phyloP scores from a whole-genome alignment of 2,329 filamentous ascomycete genomes.

The Penicillium sp. region DNA sequence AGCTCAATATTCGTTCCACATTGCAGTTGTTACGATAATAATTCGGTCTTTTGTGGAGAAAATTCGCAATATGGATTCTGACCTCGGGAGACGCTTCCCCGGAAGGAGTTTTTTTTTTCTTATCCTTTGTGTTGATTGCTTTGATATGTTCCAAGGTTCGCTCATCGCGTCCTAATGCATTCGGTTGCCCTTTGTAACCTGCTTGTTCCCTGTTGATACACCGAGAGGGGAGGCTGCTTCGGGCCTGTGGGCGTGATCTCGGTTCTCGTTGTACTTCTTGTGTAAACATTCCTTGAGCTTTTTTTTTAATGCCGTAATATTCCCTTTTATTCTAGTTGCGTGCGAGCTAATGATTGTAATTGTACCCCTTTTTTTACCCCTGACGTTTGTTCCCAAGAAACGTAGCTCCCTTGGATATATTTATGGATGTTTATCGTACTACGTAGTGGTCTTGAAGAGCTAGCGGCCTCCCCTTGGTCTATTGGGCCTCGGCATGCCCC shows the following conservation, averaged over 20 bases:
- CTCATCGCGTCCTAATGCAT: constrained; percentile 21
- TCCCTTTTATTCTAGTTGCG: neutral
- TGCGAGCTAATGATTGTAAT: constrained; percentile 11
- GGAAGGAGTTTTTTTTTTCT: constrained; percentile 25
- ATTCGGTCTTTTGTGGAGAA: constrained; percentile 38
- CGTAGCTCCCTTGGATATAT: neutral
- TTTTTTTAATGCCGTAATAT: constrained; percentile 16
- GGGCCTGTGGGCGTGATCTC: neutral
- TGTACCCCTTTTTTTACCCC: neutral
- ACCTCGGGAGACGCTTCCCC: constrained; percentile 19
- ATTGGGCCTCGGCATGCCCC: neutral
- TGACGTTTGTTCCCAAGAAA: neutral
- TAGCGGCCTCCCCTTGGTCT: no score
- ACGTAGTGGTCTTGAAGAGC: neutral
- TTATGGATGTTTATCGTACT: no score
- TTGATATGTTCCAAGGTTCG: constrained; percentile 21
- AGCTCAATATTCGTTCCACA: constrained; percentile 31
- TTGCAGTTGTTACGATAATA: constrained; percentile 45
- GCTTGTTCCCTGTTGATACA: constrained; percentile 7
- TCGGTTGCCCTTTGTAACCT: constrained; percentile 22
- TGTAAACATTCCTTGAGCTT: constrained; percentile 28
- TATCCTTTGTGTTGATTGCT: constrained; percentile 16
- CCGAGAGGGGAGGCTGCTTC: constrained; percentile 3
- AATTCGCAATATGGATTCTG: constrained; percentile 28
- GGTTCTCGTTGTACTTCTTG: constrained; percentile 17